Evolutionary conservation across 1,139 yeast genomes (phyloP).

Genomic region (Suhomyces bokatorum): DNA sequence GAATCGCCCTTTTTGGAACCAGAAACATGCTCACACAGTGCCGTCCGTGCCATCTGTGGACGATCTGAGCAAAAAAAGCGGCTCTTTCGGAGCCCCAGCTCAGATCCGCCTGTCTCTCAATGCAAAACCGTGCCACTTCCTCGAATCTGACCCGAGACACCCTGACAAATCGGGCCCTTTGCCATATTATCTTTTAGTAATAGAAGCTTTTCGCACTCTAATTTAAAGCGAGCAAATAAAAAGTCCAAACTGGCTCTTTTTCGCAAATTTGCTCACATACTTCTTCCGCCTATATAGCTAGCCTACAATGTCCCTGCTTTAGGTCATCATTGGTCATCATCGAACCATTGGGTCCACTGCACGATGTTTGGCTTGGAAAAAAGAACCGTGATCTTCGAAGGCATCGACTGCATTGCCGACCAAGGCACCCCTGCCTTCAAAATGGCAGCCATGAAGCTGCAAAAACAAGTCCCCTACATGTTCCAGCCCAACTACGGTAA

Average conservation of each 20-base stretch:
- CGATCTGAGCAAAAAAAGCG: no score
- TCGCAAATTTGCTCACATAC: slow-evolving; percentile 5
- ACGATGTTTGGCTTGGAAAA: slow-evolving; percentile 8
- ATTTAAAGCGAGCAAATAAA: slow-evolving; percentile 7
- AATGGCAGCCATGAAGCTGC: slow-evolving; percentile 31
- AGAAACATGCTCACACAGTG: no score
- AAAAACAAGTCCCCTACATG: slow-evolving; percentile 41
- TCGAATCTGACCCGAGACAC: no score
- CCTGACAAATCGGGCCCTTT: no score
- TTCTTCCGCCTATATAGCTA: neutral
- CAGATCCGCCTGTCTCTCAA: no score
- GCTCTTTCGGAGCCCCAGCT: no score
- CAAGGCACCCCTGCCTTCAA: slow-evolving; percentile 27
- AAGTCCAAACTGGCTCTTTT: neutral
- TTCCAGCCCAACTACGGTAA: slow-evolving; percentile 43
- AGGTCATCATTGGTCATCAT: neutral
- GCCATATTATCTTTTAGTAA: neutral
- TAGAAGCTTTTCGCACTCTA: neutral
- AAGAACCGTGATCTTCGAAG: slow-evolving; percentile 22
- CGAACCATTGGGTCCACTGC: neutral
- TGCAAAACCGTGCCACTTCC: no score
- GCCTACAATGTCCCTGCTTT: neutral
- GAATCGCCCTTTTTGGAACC: no score
- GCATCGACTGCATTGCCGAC: slow-evolving; percentile 51
- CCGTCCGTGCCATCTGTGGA: no score